A percentile compares a stretch with the other conserved stretches of the same genome.
phyloP scores from a whole-genome alignment of 768 basidiomycete species.

The Clavaria fumosa region DNA sequence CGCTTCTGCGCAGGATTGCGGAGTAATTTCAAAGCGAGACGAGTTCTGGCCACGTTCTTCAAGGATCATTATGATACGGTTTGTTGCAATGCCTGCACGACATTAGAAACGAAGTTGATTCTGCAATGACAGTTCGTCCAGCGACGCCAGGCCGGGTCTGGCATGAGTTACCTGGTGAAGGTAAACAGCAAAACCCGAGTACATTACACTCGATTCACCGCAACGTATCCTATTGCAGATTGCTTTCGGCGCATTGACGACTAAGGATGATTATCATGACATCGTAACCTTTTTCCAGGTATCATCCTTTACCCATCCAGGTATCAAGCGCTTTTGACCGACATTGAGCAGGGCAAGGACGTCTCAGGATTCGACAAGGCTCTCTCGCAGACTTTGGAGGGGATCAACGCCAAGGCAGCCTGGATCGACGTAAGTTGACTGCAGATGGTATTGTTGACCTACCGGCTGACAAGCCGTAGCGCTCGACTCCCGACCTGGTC shows the following conservation, averaged over 20 bases:
- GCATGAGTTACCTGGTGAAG: conserved; percentile 35
- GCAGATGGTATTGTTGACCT: background rate
- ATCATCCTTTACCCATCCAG: conserved; percentile 12
- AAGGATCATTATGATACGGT: conserved; percentile 53
- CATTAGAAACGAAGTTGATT: background rate
- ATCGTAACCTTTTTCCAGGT: conserved; percentile 67
- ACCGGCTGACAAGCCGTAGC: no score
- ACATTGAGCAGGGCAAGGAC: conserved; percentile 39
- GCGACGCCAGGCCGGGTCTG: conserved; percentile 57
- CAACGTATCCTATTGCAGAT: conserved; percentile 12
- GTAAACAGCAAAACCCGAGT: no score
- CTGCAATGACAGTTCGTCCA: conserved; percentile 34
- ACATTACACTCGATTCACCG: background rate
- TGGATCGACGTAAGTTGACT: conserved; percentile 41
- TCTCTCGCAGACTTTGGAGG: conserved; percentile 54
- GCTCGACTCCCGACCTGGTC: conserved; percentile 40
- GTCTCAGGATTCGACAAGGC: conserved; percentile 50
- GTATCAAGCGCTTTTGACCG: conserved; percentile 12
- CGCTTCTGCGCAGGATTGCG: conserved; percentile 49
- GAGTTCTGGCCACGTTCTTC: conserved; percentile 44
- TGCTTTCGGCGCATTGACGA: conserved; percentile 36
- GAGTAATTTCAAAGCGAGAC: conserved; percentile 38
- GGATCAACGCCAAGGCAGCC: conserved; percentile 39
- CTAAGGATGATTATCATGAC: conserved; percentile 46
- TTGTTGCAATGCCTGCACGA: background rate